A percentile compares a stretch with the other conserved stretches of the same genome.
Conservation (phyloP, 495 filamentous ascomycete genomes). For the Melanomma pulvis-pyrius region DNA sequence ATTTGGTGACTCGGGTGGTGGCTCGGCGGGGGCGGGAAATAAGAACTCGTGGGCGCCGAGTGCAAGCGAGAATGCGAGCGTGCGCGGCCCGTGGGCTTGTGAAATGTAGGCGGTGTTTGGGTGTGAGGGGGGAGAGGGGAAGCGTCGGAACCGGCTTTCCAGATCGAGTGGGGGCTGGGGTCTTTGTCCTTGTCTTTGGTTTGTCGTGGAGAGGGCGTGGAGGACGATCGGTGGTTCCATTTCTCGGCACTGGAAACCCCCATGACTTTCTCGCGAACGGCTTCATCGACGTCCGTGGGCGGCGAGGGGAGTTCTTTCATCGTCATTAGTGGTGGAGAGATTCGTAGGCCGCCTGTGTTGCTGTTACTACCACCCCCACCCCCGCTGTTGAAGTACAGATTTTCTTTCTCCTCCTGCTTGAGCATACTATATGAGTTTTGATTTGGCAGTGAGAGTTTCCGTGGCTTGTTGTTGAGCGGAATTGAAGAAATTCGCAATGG, state of each 20-base stretch:
- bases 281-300: slow-evolving; percentile 8
- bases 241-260: neutral
- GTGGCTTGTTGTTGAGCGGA: slow-evolving; percentile 21
- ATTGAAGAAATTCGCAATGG: slow-evolving; percentile 26
- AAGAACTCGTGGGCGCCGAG: neutral
- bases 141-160: neutral
- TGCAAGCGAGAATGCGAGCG: slow-evolving; percentile 4
- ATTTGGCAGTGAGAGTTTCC: slow-evolving; percentile 23
- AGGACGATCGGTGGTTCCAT: neutral
- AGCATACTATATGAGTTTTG: slow-evolving; percentile 7
- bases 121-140: neutral
- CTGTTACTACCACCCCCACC: neutral
- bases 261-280: neutral
- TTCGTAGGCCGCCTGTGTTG: neutral
- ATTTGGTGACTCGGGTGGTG: neutral
- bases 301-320: slow-evolving; percentile 35
- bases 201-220: neutral
- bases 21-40: slow-evolving; percentile 2
- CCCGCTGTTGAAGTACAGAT: neutral
- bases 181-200: too few species aligned
- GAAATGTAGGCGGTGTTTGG: neutral
- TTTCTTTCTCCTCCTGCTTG: slow-evolving; percentile 18
- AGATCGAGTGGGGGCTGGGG: neutral
- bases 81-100: neutral
- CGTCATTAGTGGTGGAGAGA: slow-evolving; percentile 3